A percentile compares a stretch with the other conserved stretches of the same genome.
phyloP scores from a whole-genome alignment of 441 rosid species.

The Brassica balearica region DNA sequence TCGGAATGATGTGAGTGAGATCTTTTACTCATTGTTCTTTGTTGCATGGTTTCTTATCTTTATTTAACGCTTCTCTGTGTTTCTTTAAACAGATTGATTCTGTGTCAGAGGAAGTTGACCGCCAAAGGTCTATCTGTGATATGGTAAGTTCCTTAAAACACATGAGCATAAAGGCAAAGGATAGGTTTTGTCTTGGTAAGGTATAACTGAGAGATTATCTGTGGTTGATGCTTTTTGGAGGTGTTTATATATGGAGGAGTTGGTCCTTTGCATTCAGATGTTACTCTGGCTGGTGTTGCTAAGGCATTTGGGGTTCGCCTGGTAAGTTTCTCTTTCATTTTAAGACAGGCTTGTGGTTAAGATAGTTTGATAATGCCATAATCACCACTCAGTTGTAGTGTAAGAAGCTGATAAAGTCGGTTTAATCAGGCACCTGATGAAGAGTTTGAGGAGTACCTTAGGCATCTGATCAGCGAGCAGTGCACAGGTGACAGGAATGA shows the following conservation, averaged over 20 bases:
- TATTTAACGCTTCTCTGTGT: constrained; percentile 36
- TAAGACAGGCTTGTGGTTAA: constrained; percentile 9
- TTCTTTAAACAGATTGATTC: constrained; percentile 78
- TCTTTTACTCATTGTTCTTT: constrained; percentile 1
- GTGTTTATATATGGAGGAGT: constrained; percentile 92
- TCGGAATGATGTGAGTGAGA: constrained; percentile 76
- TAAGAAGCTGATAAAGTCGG: constrained; percentile 10
- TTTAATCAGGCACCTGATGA: constrained; percentile 91
- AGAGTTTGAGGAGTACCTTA: constrained; percentile 94
- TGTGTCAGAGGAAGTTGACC: constrained; percentile 96
- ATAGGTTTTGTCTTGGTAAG: too few relatives aligned
- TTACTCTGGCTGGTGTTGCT: constrained; percentile 90
- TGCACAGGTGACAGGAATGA: constrained; percentile 89
- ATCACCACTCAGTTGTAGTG: constrained; percentile 1
- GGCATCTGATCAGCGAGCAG: constrained; percentile 78
- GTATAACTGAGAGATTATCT: too few relatives aligned
- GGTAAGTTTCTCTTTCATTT: constrained; percentile 53
- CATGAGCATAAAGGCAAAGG: constrained; percentile 19
- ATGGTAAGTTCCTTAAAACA: constrained; percentile 56
- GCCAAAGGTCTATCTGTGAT: constrained; percentile 69
- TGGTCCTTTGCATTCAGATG: constrained; percentile 95
- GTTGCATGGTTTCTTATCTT: too few relatives aligned
- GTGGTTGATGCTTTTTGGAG: constrained; percentile 48
- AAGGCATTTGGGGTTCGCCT: constrained; percentile 98
- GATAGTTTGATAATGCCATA: constrained; percentile 12